Evolutionary conservation across 441 rosid genomes (phyloP).

Genomic region (Adansonia madagascariensis): DNA sequence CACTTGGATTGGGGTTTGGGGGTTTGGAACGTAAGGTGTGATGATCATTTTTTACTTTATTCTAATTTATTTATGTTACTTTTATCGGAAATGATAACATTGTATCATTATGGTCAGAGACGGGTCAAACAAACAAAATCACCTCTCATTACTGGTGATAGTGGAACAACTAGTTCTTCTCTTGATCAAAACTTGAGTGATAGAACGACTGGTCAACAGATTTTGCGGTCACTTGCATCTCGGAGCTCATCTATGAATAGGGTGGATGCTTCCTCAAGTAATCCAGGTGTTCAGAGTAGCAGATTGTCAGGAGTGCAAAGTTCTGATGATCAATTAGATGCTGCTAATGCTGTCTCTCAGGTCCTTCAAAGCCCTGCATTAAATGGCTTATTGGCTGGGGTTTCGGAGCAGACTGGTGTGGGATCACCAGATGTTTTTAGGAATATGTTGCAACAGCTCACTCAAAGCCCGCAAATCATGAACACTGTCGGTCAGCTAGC

Average conservation of each 20-base stretch:
- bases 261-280: slow-evolving; percentile 31
- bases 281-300: slow-evolving; percentile 27
- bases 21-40: slow-evolving; percentile 85
- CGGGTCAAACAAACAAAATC: slow-evolving; percentile 50
- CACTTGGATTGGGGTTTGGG: slow-evolving; percentile 91
- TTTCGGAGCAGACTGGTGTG: slow-evolving; percentile 76
- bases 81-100: not conserved
- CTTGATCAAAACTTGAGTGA: slow-evolving; percentile 40
- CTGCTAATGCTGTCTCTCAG: slow-evolving; percentile 67
- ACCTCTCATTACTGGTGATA: slow-evolving; percentile 35
- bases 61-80: not conserved
- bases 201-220: slow-evolving; percentile 52
- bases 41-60: slow-evolving; percentile 8
- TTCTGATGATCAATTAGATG: slow-evolving; percentile 52
- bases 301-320: slow-evolving; percentile 35
- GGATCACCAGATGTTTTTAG: slow-evolving; percentile 83
- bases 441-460: slow-evolving; percentile 85
- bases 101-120: slow-evolving; percentile 39
- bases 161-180: slow-evolving; percentile 40
- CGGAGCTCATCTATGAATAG: slow-evolving; percentile 41
- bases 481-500: slow-evolving; percentile 84
- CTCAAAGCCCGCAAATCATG: slow-evolving; percentile 86
- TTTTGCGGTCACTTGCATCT: slow-evolving; percentile 65
- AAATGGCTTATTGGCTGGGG: slow-evolving; percentile 74
- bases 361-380: slow-evolving; percentile 69